These are phyloP conservation scores for Ustilago tritici DNA, from an alignment of 1,284 basidiomycete genomes.

Conservation along the genomic window DNA sequence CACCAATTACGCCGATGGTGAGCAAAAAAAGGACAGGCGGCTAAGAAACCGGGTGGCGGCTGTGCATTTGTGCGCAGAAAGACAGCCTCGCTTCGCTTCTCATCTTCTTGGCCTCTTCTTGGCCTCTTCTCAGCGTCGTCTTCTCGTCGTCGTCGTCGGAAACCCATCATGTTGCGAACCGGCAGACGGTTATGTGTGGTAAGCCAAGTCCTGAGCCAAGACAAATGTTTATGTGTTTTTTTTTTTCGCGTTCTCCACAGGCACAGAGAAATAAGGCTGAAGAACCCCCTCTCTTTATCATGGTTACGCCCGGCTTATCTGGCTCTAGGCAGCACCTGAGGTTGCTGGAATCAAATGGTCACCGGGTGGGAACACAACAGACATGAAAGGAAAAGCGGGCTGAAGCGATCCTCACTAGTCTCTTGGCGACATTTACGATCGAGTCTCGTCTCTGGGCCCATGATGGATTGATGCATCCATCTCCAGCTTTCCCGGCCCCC, in stretches of 20 bases:
- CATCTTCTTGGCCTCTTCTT: not conserved
- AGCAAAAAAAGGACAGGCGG: not conserved
- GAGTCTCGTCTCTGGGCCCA: not conserved
- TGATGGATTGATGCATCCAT: slow-evolving; percentile 1
- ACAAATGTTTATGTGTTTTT: not conserved
- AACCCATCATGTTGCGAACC: slow-evolving; percentile 8
- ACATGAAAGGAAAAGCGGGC: not conserved
- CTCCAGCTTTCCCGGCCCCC: slow-evolving; percentile 3
- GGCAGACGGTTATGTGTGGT: not conserved
- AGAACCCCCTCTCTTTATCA: not conserved
- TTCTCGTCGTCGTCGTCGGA: not conserved
- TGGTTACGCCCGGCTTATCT: not conserved
- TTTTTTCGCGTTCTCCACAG: slow-evolving; percentile 5
- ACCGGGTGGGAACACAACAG: not conserved
- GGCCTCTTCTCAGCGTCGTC: too few species aligned
- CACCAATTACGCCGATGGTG: slow-evolving; percentile 1
- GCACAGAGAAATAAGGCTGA: slow-evolving; percentile 4
- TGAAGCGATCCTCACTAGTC: not conserved
- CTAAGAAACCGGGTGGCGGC: not conserved
- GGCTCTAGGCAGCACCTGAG: not conserved
- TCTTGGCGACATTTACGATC: not conserved
- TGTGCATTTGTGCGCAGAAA: not conserved
- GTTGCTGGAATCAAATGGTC: not conserved
- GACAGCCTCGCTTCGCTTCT: not conserved
- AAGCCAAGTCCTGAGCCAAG: too few species aligned